Conservation (phyloP, 352 stramenopile genomes). For the Bremia lactucae region DNA sequence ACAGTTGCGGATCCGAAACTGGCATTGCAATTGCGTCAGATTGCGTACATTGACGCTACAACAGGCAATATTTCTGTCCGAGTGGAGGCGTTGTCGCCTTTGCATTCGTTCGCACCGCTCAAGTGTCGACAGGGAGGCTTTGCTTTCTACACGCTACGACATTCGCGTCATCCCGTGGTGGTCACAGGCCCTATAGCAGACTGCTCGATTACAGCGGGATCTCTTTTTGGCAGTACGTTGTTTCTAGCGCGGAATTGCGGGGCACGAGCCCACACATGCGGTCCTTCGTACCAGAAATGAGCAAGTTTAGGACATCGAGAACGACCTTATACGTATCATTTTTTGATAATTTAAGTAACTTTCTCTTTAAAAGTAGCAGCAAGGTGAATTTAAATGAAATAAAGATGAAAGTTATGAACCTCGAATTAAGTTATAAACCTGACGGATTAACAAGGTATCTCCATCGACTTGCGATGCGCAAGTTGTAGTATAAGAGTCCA, state of each 20-base stretch:
- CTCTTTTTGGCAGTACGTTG: constrained; percentile 69
- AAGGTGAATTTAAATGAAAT: too few species aligned
- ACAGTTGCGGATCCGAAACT: constrained; percentile 14
- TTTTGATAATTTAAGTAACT: too few species aligned
- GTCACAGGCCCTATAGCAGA: constrained; percentile 74
- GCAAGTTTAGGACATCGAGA: constrained; percentile 14
- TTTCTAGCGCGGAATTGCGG: constrained; percentile 64
- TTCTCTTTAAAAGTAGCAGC: too few species aligned
- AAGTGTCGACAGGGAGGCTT: constrained; percentile 62
- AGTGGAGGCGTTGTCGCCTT: constrained; percentile 27
- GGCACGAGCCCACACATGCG: constrained; percentile 29
- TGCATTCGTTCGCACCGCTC: constrained; percentile 54
- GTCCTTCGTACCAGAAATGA: constrained; percentile 14
- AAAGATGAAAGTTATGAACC: too few species aligned
- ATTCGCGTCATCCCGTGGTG: constrained; percentile 63
- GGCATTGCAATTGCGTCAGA: constrained; percentile 34
- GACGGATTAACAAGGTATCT: constrained; percentile 60
- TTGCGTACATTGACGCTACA: constrained; percentile 41
- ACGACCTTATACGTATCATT: constrained; percentile 1
- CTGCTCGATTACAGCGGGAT: constrained; percentile 60
- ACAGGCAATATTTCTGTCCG: constrained; percentile 38
- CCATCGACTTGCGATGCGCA: constrained; percentile 60
- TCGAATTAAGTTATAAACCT: too few species aligned
- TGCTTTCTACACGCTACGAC: constrained; percentile 67
- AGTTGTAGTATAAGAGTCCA: constrained; percentile 52